Conservation (phyloP, 805 yeast genomes). For the Danielozyma ontarioensis region DNA sequence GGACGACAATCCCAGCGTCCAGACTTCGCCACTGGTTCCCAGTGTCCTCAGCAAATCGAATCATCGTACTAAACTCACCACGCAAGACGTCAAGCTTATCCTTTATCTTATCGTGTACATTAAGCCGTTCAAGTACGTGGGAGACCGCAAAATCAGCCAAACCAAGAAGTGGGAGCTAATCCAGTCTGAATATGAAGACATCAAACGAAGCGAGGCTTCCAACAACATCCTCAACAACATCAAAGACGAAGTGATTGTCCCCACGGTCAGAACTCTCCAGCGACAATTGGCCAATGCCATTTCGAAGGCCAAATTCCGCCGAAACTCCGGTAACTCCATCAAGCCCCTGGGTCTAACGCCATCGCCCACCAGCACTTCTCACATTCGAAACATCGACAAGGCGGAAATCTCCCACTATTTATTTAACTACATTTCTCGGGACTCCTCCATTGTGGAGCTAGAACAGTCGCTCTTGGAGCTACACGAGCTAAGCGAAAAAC, state of each 20-base stretch:
- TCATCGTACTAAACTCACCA: conserved; percentile 21
- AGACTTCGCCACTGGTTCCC: no score
- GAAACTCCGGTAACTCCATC: conserved; percentile 1
- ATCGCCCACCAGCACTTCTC: conserved; percentile 1
- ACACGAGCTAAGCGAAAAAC: conserved; percentile 26
- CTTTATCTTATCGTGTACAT: conserved; percentile 23
- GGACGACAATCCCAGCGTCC: no score
- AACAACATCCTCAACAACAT: conserved; percentile 1
- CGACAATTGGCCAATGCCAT: conserved; percentile 30
- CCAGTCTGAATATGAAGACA: conserved; percentile 18
- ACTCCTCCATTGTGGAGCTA: conserved; percentile 20
- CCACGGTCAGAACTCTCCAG: conserved; percentile 34
- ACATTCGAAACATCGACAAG: conserved; percentile 1
- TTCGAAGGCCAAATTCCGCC: conserved; percentile 16
- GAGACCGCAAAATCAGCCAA: conserved; percentile 27
- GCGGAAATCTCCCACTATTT: conserved; percentile 2
- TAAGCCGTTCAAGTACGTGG: conserved; percentile 34
- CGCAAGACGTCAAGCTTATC: conserved; percentile 24
- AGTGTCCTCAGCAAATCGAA: not conserved
- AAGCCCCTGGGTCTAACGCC: conserved; percentile 7
- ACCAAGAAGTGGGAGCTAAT: conserved; percentile 33
- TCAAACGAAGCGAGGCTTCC: conserved; percentile 6
- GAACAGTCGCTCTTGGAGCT: conserved; percentile 23
- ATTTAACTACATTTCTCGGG: conserved; percentile 9
- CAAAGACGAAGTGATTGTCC: conserved; percentile 13